phyloP scores from a whole-genome alignment of 2,329 filamentous ascomycete species.

The Pestalotiopsis sp. region DNA sequence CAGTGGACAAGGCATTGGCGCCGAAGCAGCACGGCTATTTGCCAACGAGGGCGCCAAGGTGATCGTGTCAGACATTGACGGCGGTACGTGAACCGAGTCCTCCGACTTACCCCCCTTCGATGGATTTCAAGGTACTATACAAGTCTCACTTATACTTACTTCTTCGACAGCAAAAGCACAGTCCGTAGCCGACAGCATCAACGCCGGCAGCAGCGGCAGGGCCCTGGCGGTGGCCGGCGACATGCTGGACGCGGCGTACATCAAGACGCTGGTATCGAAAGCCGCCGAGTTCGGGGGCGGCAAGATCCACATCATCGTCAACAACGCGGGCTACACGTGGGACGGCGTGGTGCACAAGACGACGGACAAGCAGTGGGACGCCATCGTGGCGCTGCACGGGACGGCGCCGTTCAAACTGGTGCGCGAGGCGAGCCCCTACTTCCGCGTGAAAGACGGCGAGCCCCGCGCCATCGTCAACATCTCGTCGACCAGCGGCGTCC shows the following conservation, averaged over 20 bases:
- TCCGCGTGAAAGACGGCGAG: conserved; percentile 83
- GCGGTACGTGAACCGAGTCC: conserved; percentile 44
- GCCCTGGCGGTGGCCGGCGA: conserved; percentile 79
- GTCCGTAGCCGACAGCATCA: conserved; percentile 72
- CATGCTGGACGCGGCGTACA: conserved; percentile 71
- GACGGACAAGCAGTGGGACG: conserved; percentile 90
- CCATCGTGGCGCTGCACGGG: conserved; percentile 80
- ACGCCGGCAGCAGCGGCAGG: conserved; percentile 58
- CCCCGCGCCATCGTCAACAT: conserved; percentile 83
- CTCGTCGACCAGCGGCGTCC: conserved; percentile 77
- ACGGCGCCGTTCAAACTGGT: conserved; percentile 86
- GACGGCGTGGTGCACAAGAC: conserved; percentile 93
- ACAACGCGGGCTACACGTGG: conserved; percentile 93
- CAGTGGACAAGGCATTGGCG: conserved; percentile 84
- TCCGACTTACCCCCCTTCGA: too few relatives aligned
- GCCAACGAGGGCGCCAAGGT: conserved; percentile 89
- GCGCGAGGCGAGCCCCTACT: conserved; percentile 80
- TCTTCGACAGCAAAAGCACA: conserved; percentile 66
- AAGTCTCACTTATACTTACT: not conserved
- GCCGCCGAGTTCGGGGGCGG: conserved; percentile 80
- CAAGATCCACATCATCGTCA: conserved; percentile 90
- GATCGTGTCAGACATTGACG: conserved; percentile 82
- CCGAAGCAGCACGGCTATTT: conserved; percentile 80
- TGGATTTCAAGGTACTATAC: not conserved
- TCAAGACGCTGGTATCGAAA: conserved; percentile 71